Base-by-base conservation (phyloP, 345 rosid species). In the Heritiera fomes region DNA sequence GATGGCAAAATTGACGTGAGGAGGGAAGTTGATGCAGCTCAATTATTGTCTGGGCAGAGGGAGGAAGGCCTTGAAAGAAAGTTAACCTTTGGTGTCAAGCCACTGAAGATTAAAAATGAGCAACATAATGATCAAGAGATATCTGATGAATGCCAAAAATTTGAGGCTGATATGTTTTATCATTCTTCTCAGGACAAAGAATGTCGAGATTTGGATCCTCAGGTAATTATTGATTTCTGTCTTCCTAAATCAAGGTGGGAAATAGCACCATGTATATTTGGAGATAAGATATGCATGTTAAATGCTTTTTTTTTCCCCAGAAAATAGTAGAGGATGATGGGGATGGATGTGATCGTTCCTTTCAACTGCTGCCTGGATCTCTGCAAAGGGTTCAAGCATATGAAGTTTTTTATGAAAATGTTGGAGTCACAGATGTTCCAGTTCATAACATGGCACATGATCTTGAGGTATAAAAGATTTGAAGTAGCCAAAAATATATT, bases 391-490 rank as follows among this genome's bases (percentile, higher is more conserved):
- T 67, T 82, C 80, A 81, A 47, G 58, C 66, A 76, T 65, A 45
- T 79, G 79, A 86, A 40, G 77, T 40, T 20, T 71, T 68, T 73
- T 71, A 43, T 49, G 82, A 80, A 75, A 70, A 79, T 62, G 61
- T 69, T 15, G 77, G 41, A 34, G 59, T 62, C 56, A 38, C 66
- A 18, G 58, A 41, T 34, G 85, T 62, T 30, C 80, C 73, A 64
- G 67, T 28, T 70, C 59, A 82, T 78, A 73, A 60, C 52, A 59
- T 43, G 65, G 55, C 45, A 66, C 50, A 73, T 80, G 81, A 88
- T 82, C 53, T 66, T 17, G 88, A 79, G 93, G 93, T 88, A 79
- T 73, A 52, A 45, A 34, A 76, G 41, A 20, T n/a, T 53, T 20
- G 17, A 20, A 40, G 20, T 53, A 11, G 63, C 49, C 11, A 32